Evolutionary conservation across 192 early-diverging fungal genomes (phyloP).

Genomic region (Mortierella alpina): DNA sequence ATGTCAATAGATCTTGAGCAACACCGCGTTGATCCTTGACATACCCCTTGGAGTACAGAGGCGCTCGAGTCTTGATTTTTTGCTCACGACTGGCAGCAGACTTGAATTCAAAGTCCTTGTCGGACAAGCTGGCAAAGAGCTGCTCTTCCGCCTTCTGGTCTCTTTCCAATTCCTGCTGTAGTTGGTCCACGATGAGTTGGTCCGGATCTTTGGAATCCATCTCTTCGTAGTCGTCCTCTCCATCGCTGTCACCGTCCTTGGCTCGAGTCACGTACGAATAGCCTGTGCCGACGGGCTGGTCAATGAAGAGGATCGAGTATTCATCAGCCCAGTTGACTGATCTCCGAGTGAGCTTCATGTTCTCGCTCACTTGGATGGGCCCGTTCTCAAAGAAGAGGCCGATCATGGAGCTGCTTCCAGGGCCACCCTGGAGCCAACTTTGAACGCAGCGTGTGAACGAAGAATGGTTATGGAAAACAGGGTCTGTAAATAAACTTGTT

Average conservation of each 20-base stretch:
- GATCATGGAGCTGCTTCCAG: conserved; percentile 84
- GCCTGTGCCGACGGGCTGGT: conserved; percentile 87
- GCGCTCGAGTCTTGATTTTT: conserved; percentile 4
- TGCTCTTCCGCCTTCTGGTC: conserved; percentile 52
- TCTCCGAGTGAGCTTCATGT: conserved; percentile 63
- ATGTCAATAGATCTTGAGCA: conserved; percentile 72
- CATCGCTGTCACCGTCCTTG: conserved; percentile 12
- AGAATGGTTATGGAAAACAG: neutral
- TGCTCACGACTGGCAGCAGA: neutral
- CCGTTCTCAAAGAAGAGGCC: conserved; percentile 80
- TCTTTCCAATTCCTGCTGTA: conserved; percentile 5
- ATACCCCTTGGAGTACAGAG: conserved; percentile 71
- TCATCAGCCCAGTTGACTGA: conserved; percentile 73
- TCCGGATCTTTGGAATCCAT: conserved; percentile 32
- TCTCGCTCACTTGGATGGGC: conserved; percentile 70
- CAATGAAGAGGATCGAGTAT: conserved; percentile 81
- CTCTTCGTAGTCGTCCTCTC: conserved; percentile 21
- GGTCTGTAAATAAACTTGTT: neutral
- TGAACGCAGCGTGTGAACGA: neutral
- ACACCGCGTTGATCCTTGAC: conserved; percentile 76
- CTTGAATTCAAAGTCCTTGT: conserved; percentile 2
- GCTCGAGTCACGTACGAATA: conserved; percentile 47
- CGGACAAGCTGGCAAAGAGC: conserved; percentile 41
- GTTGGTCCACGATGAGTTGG: conserved; percentile 15
- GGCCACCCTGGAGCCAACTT: conserved; percentile 86